phyloP scores from a whole-genome alignment of 371 early-diverging fungal genomes.

The Mucor velutinosus region DNA sequence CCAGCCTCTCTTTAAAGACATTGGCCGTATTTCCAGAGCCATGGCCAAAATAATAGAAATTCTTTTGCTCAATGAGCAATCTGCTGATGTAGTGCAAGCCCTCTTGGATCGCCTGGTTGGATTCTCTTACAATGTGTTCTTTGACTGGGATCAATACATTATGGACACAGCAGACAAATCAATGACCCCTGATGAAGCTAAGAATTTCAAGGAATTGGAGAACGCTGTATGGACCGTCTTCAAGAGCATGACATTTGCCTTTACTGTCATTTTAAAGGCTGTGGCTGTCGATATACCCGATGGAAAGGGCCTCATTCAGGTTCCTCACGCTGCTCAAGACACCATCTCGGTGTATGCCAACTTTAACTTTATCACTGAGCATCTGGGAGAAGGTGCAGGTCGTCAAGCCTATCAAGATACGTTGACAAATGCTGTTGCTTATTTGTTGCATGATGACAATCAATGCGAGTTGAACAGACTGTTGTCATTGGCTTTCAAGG shows the following conservation, averaged over 20 bases:
- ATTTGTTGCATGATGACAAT: slow-evolving; percentile 37
- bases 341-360: slow-evolving; percentile 41
- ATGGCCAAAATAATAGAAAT: slow-evolving; percentile 30
- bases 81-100: background rate
- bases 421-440: slow-evolving; percentile 46
- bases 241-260: slow-evolving; percentile 48
- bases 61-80: background rate
- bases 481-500: slow-evolving; percentile 36
- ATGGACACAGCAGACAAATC: slow-evolving; percentile 7
- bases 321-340: slow-evolving; percentile 40
- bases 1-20: slow-evolving; percentile 41
- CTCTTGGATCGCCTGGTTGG: slow-evolving; percentile 28
- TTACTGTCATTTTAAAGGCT: slow-evolving; percentile 44
- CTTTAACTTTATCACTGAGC: slow-evolving; percentile 46
- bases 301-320: slow-evolving; percentile 32
- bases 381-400: slow-evolving; percentile 37
- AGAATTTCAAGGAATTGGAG: slow-evolving; percentile 22
- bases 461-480: slow-evolving; percentile 39
- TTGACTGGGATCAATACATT: slow-evolving; percentile 46
- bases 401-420: slow-evolving; percentile 54
- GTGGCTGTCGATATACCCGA: slow-evolving; percentile 41
- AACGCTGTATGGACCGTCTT: slow-evolving; percentile 36
- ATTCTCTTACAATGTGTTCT: slow-evolving; percentile 37
- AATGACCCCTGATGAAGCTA: slow-evolving; percentile 16
- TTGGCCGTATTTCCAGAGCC: slow-evolving; percentile 48